Percentiles rank a stretch among this genome's conserved stretches.
Conservation (phyloP, 768 basidiomycete genomes). For the Peribolospora kevripleyi region DNA sequence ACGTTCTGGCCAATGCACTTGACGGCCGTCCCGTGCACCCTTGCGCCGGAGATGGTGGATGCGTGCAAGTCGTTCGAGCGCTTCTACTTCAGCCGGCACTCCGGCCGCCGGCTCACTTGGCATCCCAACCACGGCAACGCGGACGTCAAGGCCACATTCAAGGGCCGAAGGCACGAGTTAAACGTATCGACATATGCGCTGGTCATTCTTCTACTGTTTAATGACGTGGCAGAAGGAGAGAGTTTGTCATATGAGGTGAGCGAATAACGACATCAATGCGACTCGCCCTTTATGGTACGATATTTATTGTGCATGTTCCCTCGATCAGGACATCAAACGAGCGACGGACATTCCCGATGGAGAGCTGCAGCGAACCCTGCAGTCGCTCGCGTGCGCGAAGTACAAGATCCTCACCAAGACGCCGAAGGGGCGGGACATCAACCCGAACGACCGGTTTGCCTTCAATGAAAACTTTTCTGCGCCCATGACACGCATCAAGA, state of each 20-base stretch:
- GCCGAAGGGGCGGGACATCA: slow-evolving; percentile 63
- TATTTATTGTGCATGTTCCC: neutral
- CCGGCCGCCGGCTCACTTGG: slow-evolving; percentile 75
- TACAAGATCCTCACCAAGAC: slow-evolving; percentile 77
- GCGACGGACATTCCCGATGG: slow-evolving; percentile 46
- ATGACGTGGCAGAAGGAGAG: slow-evolving; percentile 40
- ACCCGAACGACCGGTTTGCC: slow-evolving; percentile 51
- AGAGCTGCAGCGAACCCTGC: slow-evolving; percentile 76
- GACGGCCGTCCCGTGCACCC: slow-evolving; percentile 33
- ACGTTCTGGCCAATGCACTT: slow-evolving; percentile 84
- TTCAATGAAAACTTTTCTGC: slow-evolving; percentile 66
- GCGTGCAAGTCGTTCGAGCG: slow-evolving; percentile 56
- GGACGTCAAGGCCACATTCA: slow-evolving; percentile 66
- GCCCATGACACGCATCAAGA: slow-evolving; percentile 74
- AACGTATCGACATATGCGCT: slow-evolving; percentile 77
- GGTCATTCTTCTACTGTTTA: slow-evolving; percentile 69
- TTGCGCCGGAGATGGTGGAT: slow-evolving; percentile 39
- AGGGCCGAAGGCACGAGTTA: slow-evolving; percentile 53
- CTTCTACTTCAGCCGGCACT: slow-evolving; percentile 73
- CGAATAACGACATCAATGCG: neutral
- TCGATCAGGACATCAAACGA: slow-evolving; percentile 49
- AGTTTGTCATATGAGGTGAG: slow-evolving; percentile 52
- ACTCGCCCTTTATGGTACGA: too few species aligned
- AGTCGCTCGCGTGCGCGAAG: slow-evolving; percentile 86
- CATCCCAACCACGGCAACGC: slow-evolving; percentile 71